Base-by-base conservation (phyloP, 108 stramenopile species). In the Nitzschia sp. region DNA sequence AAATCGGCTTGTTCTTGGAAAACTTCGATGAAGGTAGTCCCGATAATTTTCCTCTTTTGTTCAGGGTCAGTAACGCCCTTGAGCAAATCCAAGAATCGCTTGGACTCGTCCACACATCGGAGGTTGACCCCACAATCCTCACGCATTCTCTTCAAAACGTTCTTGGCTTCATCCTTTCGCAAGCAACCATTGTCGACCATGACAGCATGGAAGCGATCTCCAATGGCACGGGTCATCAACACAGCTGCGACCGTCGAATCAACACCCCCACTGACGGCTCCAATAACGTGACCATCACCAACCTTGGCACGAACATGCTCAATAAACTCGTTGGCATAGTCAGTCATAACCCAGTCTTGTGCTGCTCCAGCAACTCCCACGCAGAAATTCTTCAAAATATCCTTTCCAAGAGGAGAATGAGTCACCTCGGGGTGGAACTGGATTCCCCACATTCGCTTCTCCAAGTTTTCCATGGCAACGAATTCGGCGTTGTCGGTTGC, bases 341-440 rank as follows among this genome's bases (percentile, higher is more conserved):
- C 95, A 14, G 80, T 80, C 97, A 99, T 97, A 61, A 94, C 88
- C 97, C 97, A 99, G 81, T 97, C 93, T 50, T 73, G 81, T 41
- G 88, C 86, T 15, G 93, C 91, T 22, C 84, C 82, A 46, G 95
- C 91, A 66, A 97, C 88, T 42, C 76, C 82, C 21, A 98, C 81
- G 56, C 89, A 89, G 66, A 99, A 99, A 70, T 95, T 96, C 41
- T 83, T 65, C 43, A 98, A 80, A 55, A 99, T 83, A 20, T 72
- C 77, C 52, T 76, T 80, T 20, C 98, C 98, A 26, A 80, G 46
- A 1, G 89, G 88, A 40, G 97, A 92, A 70, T 98, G 98, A 43
- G 96, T 97, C 14, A 98, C 97, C 76, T 99, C 98, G 3, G 98
- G 98, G 69, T 99, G 98, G 74, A 99, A 98, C 72, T 99, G 97